Percentiles rank a stretch among this genome's conserved stretches.
These are phyloP conservation scores for Colletotrichum cuscutae DNA, from an alignment of 2,329 filamentous ascomycete genomes.

Conservation along the genomic window DNA sequence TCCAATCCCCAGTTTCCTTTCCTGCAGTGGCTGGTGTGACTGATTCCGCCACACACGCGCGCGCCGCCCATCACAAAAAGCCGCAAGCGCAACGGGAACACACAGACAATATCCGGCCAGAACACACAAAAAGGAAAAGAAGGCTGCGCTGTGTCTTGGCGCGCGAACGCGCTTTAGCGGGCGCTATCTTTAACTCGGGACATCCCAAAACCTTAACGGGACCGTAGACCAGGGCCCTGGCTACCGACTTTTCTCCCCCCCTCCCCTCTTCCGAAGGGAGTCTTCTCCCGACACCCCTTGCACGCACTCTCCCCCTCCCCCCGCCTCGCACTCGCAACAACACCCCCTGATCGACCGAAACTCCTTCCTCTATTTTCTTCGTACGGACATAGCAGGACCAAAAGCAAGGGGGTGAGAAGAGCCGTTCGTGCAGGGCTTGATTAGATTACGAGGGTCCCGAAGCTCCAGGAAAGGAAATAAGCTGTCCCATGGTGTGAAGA, in stretches of 20 bases:
- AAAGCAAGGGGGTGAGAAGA: background rate
- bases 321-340: too few species aligned
- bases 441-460: background rate
- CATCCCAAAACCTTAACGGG: slow-evolving; percentile 28
- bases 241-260: background rate
- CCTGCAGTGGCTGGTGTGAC: background rate
- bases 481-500: background rate
- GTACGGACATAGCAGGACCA: background rate
- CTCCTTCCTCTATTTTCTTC: background rate
- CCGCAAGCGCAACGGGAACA: background rate
- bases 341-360: background rate
- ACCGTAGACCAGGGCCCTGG: slow-evolving; percentile 26
- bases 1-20: background rate
- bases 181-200: slow-evolving; percentile 12
- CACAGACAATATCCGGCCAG: too few species aligned
- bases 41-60: background rate
- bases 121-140: background rate
- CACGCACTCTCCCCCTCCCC: background rate
- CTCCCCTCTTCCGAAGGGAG: background rate
- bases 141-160: background rate
- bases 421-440: background rate
- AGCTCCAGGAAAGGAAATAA: background rate
- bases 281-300: background rate
- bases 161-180: slow-evolving; percentile 2
- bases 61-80: background rate